phyloP scores from a whole-genome alignment of 768 basidiomycete species.

The Macrolepiota albuminosa region DNA sequence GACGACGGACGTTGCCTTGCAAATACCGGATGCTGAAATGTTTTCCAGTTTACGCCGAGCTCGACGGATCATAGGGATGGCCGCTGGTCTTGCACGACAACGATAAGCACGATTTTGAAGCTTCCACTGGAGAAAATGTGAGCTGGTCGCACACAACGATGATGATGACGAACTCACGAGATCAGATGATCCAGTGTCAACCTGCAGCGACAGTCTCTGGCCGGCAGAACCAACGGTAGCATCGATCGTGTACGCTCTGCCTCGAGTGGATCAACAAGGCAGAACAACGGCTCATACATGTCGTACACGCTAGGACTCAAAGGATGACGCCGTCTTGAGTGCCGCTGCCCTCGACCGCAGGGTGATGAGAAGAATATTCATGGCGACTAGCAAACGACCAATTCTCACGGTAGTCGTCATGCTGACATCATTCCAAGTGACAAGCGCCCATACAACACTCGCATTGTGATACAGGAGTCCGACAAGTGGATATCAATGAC shows the following conservation, averaged over 20 bases:
- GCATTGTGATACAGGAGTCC: too few relatives aligned
- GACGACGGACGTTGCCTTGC: slow-evolving; percentile 51
- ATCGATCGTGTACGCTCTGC: slow-evolving; percentile 63
- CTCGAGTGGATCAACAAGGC: neutral
- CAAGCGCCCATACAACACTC: too few relatives aligned
- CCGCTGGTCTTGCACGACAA: slow-evolving; percentile 45
- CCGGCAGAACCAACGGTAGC: slow-evolving; percentile 44
- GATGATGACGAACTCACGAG: slow-evolving; percentile 39
- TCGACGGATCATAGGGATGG: slow-evolving; percentile 52
- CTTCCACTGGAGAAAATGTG: slow-evolving; percentile 55
- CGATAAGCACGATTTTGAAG: slow-evolving; percentile 59
- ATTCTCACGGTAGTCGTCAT: too few relatives aligned
- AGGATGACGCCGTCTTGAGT: slow-evolving; percentile 54
- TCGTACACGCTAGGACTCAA: slow-evolving; percentile 49
- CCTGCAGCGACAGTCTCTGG: slow-evolving; percentile 58
- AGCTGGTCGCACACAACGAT: neutral
- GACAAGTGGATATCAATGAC: too few relatives aligned
- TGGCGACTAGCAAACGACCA: too few relatives aligned
- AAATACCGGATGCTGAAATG: slow-evolving; percentile 56
- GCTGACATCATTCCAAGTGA: too few relatives aligned
- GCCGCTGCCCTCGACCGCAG: slow-evolving; percentile 34
- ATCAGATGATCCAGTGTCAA: slow-evolving; percentile 83
- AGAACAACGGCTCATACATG: slow-evolving; percentile 42
- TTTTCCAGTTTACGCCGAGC: slow-evolving; percentile 35
- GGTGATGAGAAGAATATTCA: too few relatives aligned